phyloP scores from a whole-genome alignment of 257 asterid species.

The Nicotiana attenuata region DNA sequence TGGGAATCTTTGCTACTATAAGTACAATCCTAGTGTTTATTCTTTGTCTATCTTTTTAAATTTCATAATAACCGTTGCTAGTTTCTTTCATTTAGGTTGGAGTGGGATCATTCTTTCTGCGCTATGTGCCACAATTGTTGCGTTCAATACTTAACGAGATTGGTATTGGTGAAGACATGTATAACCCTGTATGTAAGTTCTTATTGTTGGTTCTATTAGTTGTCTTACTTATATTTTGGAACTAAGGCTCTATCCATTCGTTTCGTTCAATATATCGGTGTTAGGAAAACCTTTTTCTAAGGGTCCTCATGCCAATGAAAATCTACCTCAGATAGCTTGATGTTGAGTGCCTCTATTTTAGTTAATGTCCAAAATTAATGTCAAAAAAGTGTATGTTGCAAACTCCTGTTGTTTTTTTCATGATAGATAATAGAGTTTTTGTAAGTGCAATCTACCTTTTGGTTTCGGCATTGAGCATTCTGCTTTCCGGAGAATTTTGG shows the following conservation, averaged over 20 bases:
- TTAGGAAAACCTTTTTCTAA: background rate
- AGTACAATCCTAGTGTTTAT: background rate
- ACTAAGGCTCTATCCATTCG: background rate
- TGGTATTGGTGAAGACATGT: constrained; percentile 76
- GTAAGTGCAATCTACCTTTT: background rate
- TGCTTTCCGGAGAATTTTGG: background rate
- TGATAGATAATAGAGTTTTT: background rate
- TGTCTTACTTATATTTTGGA: background rate
- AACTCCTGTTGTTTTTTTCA: background rate
- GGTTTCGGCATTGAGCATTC: constrained; percentile 13
- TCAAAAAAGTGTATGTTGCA: background rate
- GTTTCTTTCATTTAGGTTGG: constrained; percentile 55
- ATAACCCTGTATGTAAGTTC: constrained; percentile 89
- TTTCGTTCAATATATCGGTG: background rate
- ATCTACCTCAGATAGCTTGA: background rate
- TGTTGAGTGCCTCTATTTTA: background rate
- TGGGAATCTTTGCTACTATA: constrained; percentile 33
- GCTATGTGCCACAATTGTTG: constrained; percentile 45
- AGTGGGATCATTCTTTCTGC: constrained; percentile 64
- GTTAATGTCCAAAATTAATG: background rate
- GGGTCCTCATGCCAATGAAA: background rate
- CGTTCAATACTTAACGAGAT: constrained; percentile 46
- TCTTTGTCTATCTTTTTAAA: background rate
- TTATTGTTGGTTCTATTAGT: constrained; percentile 21
- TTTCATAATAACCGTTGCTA: background rate